These are phyloP conservation scores for Silene latifolia DNA, from an alignment of 148 eudicot species.

Conservation along the genomic window DNA sequence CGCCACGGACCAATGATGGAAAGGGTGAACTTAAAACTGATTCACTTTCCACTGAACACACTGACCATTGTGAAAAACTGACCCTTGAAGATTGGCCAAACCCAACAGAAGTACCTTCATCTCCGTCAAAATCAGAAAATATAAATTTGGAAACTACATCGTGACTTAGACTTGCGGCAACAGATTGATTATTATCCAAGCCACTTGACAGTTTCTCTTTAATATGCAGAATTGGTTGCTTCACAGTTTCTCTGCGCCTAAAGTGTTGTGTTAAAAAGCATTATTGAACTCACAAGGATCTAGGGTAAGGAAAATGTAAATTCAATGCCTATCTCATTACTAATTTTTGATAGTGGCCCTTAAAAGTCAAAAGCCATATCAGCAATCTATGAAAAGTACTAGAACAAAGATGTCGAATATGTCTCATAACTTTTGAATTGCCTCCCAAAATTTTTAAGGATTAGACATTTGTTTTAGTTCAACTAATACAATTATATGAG, in stretches of 20 bases:
- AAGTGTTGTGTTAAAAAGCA: not conserved
- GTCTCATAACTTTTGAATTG: too few relatives aligned
- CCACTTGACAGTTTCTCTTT: constrained; percentile 12
- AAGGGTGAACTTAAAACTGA: too few relatives aligned
- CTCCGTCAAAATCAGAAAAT: too few relatives aligned
- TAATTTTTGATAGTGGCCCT: too few relatives aligned
- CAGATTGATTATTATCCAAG: constrained; percentile 9
- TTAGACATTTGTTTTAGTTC: not conserved
- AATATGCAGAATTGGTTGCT: constrained; percentile 15
- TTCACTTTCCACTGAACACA: too few relatives aligned
- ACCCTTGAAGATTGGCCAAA: too few relatives aligned
- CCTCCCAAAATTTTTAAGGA: not conserved
- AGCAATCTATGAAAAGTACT: too few relatives aligned
- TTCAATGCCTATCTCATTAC: not conserved
- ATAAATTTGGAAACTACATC: constrained; percentile 8
- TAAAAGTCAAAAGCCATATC: too few relatives aligned
- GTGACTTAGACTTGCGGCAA: not conserved
- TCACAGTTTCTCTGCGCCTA: constrained; percentile 20
- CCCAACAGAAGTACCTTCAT: too few relatives aligned
- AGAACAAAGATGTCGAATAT: too few relatives aligned
- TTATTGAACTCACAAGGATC: not conserved
- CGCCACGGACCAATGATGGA: too few relatives aligned
- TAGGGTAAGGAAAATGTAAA: not conserved
- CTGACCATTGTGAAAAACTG: too few relatives aligned
- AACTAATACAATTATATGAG: not conserved